These are phyloP conservation scores for Termitomyces sp. DNA, from an alignment of 768 basidiomycete species.

Conservation along the genomic window DNA sequence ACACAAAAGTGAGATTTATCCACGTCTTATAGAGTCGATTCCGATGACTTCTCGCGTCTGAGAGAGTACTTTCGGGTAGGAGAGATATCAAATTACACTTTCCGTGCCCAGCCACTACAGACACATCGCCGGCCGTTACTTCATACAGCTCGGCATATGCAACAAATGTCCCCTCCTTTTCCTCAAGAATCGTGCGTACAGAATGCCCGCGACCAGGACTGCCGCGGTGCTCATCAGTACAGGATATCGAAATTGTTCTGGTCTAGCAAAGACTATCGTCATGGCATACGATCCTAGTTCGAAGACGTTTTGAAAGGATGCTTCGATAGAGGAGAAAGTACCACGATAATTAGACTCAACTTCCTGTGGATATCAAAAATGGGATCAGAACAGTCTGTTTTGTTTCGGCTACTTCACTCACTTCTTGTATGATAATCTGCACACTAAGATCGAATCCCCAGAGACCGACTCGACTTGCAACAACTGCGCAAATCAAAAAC, in stretches of 20 bases:
- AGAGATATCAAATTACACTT: neutral
- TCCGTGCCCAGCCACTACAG: neutral
- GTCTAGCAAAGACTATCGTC: slow-evolving; percentile 18
- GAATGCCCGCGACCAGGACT: slow-evolving; percentile 10
- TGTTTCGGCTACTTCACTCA: neutral
- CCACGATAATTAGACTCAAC: slow-evolving; percentile 16
- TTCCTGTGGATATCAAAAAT: slow-evolving; percentile 7
- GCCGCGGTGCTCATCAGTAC: slow-evolving; percentile 15
- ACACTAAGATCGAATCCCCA: slow-evolving; percentile 25
- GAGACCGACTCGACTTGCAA: slow-evolving; percentile 21
- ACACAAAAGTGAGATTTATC: neutral
- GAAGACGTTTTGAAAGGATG: slow-evolving; percentile 21
- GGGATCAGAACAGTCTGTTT: neutral
- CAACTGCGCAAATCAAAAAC: slow-evolving; percentile 17
- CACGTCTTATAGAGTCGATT: neutral
- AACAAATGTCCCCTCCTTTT: slow-evolving; percentile 18
- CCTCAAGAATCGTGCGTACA: slow-evolving; percentile 18
- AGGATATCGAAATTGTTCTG: slow-evolving; percentile 22
- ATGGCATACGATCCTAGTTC: slow-evolving; percentile 19
- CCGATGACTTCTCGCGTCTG: neutral
- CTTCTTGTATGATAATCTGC: slow-evolving; percentile 22
- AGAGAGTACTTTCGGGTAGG: neutral
- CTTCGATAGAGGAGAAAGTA: slow-evolving; percentile 21
- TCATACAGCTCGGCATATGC: slow-evolving; percentile 11
- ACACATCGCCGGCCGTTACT: neutral